Evolutionary conservation across 2,329 filamentous ascomycete genomes (phyloP), one percentile per base, ranked within the genome.

Genomic region (Aspergillus aculeatus): DNA sequence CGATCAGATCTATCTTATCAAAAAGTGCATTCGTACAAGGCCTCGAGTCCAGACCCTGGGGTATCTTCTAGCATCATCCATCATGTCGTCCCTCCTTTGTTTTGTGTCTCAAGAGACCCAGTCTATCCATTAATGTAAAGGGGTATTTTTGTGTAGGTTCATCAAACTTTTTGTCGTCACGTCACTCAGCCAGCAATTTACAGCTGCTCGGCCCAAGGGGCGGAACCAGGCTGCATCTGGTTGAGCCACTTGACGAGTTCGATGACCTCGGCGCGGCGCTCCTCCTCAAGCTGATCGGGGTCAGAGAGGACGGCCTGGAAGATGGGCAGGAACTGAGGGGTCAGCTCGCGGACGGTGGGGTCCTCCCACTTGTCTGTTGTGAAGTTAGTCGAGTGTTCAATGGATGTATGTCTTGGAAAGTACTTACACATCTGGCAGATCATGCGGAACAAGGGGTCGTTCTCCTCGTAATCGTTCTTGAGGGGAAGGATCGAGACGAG

Each of bases 401-500:
- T 32, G 26, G 32, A 35, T 4, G 14, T 10, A 29, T 24, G 47
- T 24, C 12, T n/a, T 11, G 53, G 35, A 32, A 31, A 38, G 24
- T 35, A 84, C 87, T 81, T 82, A 89, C 86, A 97, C 65, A 98
- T 84, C 77, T 90, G 88, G 76, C 91, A 89, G 70, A 99, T 89
- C 86, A 93, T 96, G 75, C 89, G 85, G 80, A 89, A 99, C 61
- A 98, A 88, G 9, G 95, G 92, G 70, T 91, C 91, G 79, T 99
- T 98, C 85, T 98, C 95, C 78, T 97, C 92, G 69, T 86, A 98
- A 76, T 98, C 95, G 73, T 96, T 93, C 76, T 90, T 91, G 63
- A 98, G 83, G 10, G 95, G 95, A 41, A 98, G 84, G 29, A 93
- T 84, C 62, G 85, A 84, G 58, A 96, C 84, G 29, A 98, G 80